Conservation (phyloP, 2,329 filamentous ascomycete genomes). For the Fusarium tricinctum region DNA sequence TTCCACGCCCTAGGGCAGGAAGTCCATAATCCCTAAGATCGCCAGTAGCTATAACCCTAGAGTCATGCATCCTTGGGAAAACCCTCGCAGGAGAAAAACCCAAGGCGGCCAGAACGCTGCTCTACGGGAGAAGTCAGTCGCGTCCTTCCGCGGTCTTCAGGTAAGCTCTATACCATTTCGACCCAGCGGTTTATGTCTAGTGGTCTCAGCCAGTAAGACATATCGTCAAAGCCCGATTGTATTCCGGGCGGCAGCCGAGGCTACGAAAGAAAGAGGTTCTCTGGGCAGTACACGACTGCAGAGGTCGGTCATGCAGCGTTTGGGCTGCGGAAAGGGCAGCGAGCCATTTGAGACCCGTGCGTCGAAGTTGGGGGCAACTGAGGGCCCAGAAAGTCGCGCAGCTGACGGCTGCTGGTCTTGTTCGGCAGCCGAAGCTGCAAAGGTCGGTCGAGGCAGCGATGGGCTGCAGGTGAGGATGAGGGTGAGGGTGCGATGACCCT, state of each 20-base stretch:
- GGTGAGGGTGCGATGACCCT: background rate
- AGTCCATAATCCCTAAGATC: background rate
- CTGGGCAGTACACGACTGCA: slow-evolving; percentile 23
- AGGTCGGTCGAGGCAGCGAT: background rate
- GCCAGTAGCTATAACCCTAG: slow-evolving; percentile 2
- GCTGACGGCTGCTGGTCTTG: background rate
- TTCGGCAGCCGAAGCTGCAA: background rate
- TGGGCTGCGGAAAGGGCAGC: slow-evolving; percentile 21
- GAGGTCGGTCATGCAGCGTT: slow-evolving; percentile 28
- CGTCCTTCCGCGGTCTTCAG: background rate
- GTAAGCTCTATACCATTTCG: background rate
- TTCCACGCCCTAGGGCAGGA: slow-evolving; percentile 15
- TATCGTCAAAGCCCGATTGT: background rate
- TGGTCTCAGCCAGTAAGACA: background rate
- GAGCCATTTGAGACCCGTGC: slow-evolving; percentile 1
- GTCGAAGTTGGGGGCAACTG: background rate
- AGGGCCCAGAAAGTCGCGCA: slow-evolving; percentile 1
- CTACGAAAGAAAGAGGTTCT: background rate
- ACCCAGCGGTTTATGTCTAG: background rate
- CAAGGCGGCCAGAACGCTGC: background rate
- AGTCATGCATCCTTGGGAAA: background rate
- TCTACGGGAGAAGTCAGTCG: accelerated
- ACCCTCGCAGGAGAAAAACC: background rate
- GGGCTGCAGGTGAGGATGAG: slow-evolving; percentile 1
- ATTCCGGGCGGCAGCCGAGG: background rate